phyloP scores from a whole-genome alignment of 495 filamentous ascomycete genomes.

The Aspergillus mulundensis region DNA sequence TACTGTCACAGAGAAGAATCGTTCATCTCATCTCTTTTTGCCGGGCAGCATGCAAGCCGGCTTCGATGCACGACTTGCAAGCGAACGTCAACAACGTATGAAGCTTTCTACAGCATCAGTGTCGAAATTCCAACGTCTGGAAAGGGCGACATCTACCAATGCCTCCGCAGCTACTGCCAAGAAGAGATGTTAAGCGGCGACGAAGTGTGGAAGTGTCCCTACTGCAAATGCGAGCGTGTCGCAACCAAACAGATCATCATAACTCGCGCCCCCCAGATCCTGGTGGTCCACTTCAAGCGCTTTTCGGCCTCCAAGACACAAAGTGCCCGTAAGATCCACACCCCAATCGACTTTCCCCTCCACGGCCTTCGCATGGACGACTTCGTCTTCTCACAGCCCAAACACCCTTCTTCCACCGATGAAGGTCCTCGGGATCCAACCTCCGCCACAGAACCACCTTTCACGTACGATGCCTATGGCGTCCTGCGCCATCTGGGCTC shows the following conservation, averaged over 20 bases:
- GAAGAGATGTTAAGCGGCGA: constrained; percentile 64
- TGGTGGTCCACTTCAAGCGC: constrained; percentile 75
- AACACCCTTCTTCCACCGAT: constrained; percentile 27
- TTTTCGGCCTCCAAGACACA: constrained; percentile 58
- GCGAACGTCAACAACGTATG: constrained; percentile 67
- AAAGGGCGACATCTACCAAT: constrained; percentile 55
- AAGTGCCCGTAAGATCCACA: constrained; percentile 60
- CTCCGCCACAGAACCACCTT: constrained; percentile 56
- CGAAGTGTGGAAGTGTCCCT: constrained; percentile 67
- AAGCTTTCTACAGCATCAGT: constrained; percentile 64
- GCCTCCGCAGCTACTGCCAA: constrained; percentile 62
- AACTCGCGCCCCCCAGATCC: constrained; percentile 64
- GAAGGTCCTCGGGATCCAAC: constrained; percentile 25
- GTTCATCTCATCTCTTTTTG: constrained; percentile 64
- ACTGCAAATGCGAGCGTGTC: constrained; percentile 63
- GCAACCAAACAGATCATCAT: constrained; percentile 72
- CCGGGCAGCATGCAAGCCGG: constrained; percentile 64
- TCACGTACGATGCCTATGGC: constrained; percentile 67
- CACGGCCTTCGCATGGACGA: constrained; percentile 59
- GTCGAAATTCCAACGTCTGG: constrained; percentile 59
- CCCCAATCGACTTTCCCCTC: constrained; percentile 64
- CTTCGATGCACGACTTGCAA: constrained; percentile 61
- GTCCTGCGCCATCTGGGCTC: constrained; percentile 65
- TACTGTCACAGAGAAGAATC: constrained; percentile 66
- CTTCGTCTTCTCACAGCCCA: constrained; percentile 45